These are phyloP conservation scores for Hanseniaspora valbyensis DNA, from an alignment of 805 yeast genomes.

Conservation along the genomic window DNA sequence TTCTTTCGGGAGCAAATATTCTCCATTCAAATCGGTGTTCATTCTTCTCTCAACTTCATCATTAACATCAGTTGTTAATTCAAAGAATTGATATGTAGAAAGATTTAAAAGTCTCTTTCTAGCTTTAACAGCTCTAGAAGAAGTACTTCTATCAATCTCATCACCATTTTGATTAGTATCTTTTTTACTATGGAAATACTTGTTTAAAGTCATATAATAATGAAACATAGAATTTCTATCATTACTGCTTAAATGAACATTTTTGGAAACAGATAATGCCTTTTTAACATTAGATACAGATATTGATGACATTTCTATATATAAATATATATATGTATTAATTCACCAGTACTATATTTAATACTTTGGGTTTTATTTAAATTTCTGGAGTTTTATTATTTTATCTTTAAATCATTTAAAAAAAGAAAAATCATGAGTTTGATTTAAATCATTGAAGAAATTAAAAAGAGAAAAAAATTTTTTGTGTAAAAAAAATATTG, in stretches of 20 bases:
- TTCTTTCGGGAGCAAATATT: conserved; percentile 55
- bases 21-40: conserved; percentile 45
- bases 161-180: background rate
- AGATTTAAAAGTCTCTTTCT: conserved; percentile 74
- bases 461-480: too few relatives aligned
- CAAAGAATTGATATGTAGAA: conserved; percentile 72
- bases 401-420: too few relatives aligned
- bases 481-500: too few relatives aligned
- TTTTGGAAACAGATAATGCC: background rate
- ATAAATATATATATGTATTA: too few relatives aligned
- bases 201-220: conserved; percentile 10
- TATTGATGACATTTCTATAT: conserved; percentile 33
- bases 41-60: conserved; percentile 82
- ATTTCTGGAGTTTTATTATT: too few relatives aligned
- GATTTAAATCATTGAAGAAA: too few relatives aligned
- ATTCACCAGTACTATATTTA: too few relatives aligned
- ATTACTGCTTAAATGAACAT: conserved; percentile 6
- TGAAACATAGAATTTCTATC: conserved; percentile 12
- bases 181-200: conserved; percentile 2
- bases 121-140: conserved; percentile 61
- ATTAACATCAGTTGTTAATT: conserved; percentile 84
- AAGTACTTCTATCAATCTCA: conserved; percentile 25
- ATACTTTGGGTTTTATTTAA: too few relatives aligned
- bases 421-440: too few relatives aligned
- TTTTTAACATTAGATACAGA: conserved; percentile 20